These are phyloP conservation scores for Alternaria sp. DNA, from an alignment of 2,329 filamentous ascomycete genomes.

Conservation along the genomic window DNA sequence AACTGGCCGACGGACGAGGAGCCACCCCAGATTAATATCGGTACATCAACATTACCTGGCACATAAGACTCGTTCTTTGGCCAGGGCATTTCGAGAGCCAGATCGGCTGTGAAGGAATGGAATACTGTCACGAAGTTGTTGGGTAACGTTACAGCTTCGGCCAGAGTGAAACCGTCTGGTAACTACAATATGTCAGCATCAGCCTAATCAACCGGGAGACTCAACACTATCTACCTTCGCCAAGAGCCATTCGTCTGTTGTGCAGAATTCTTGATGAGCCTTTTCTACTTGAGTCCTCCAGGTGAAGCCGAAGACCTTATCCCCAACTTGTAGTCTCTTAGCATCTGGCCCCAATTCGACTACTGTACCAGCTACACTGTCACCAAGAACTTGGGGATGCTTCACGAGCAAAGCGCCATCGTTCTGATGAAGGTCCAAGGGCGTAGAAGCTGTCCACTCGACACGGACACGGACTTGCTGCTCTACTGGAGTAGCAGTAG, in stretches of 20 bases:
- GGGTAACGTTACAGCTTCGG: slow-evolving; percentile 63
- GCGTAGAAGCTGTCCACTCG: slow-evolving; percentile 68
- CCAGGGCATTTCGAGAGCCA: slow-evolving; percentile 66
- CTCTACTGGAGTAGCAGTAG: slow-evolving; percentile 42
- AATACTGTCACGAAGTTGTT: slow-evolving; percentile 68
- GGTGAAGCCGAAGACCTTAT: slow-evolving; percentile 66
- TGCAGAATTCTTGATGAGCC: slow-evolving; percentile 65
- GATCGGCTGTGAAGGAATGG: slow-evolving; percentile 52
- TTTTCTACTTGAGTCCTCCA: slow-evolving; percentile 46
- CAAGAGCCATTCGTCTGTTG: slow-evolving; percentile 57
- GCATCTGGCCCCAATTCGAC: slow-evolving; percentile 59
- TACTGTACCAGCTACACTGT: slow-evolving; percentile 63
- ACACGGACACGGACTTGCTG: slow-evolving; percentile 65
- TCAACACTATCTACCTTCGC: slow-evolving; percentile 25
- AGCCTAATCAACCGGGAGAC: accelerated
- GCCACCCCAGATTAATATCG: slow-evolving; percentile 57
- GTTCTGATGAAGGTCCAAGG: slow-evolving; percentile 69
- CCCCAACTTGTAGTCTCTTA: slow-evolving; percentile 60
- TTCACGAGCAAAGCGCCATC: slow-evolving; percentile 66
- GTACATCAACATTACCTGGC: slow-evolving; percentile 40
- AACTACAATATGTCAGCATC: slow-evolving; percentile 42
- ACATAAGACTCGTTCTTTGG: slow-evolving; percentile 59
- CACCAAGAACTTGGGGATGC: slow-evolving; percentile 62
- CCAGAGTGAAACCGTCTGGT: slow-evolving; percentile 53
- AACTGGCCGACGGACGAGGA: slow-evolving; percentile 55